Percentiles rank a stretch among this genome's conserved stretches.
Evolutionary conservation across 2,329 filamentous ascomycete species (phyloP).

Genomic region (Rosellinia necatrix): DNA sequence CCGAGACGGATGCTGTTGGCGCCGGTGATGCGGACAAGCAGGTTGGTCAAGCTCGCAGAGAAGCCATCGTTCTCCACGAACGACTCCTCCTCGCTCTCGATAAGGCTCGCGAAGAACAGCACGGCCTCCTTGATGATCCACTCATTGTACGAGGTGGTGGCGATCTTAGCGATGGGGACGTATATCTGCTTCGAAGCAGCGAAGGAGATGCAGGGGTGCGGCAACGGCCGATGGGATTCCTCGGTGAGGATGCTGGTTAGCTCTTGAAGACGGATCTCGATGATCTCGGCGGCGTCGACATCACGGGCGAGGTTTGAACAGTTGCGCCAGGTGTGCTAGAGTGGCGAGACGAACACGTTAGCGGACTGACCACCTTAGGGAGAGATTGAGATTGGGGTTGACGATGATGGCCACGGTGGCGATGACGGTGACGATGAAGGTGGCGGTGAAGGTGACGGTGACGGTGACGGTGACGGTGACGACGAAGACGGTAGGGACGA

Average conservation of each 20-base stretch:
- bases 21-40: constrained; percentile 79
- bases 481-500: not conserved
- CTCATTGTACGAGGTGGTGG: constrained; percentile 81
- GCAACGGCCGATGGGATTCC: constrained; percentile 84
- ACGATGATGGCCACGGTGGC: constrained; percentile 2
- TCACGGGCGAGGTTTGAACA: constrained; percentile 65
- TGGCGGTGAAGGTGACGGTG: not conserved
- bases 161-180: constrained; percentile 85
- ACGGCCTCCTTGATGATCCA: constrained; percentile 85
- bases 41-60: constrained; percentile 82
- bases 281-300: constrained; percentile 63
- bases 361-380: no score
- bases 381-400: no score
- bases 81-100: constrained; percentile 95
- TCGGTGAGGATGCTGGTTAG: constrained; percentile 78
- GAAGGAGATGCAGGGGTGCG: constrained; percentile 90
- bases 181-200: constrained; percentile 87
- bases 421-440: not conserved
- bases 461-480: not conserved
- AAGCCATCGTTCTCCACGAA: constrained; percentile 88
- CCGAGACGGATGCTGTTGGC: constrained; percentile 74
- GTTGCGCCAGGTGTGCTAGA: constrained; percentile 63
- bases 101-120: constrained; percentile 84
- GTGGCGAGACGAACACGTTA: not conserved
- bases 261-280: constrained; percentile 66